Evolutionary conservation across 495 filamentous ascomycete genomes (phyloP), one percentile per base, ranked within the genome.

Genomic region (Neurospora sublineolata): DNA sequence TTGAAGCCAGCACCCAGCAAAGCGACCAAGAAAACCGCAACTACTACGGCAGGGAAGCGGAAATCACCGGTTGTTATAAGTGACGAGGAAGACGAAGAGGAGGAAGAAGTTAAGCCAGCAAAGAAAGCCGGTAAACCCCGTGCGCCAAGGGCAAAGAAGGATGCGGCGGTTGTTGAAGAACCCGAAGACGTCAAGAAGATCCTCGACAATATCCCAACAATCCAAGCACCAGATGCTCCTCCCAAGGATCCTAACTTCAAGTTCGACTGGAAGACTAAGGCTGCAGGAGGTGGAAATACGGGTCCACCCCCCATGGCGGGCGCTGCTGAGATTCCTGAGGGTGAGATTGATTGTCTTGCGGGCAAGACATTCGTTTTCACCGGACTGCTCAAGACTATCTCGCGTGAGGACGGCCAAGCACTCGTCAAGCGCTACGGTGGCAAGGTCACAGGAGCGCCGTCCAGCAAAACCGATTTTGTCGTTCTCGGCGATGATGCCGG

Each of bases 311-410:
- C 86, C 38, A 86, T 85, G 64, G 84, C 88, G 41, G 90, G 87
- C 30, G 83, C 86, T 16, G 87, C 84, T 70, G 92, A 94, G n/a
- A 81, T 95, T 69, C 95, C 95, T 12, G 85, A 86, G 37, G 95
- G 95, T 9, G 90, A 88, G 69, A 92, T 95, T 18, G 94, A 97
- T 75, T 99, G 95, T 78, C 86, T 99, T 68, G 89, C 92, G 58
- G 96, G 95, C n/a, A 83, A 98, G 72, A 89, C 89, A 0, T 99
- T 99, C 76, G 95, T 99, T n/a, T 99, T 99, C 73, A 98, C 95
- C 16, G 95, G 95, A 30, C 82, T 97, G 23, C 84, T 97, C 38
- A 86, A 92, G 42, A 89, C 86, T 0, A 83, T 97, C 67, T 90
- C 89, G 36, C 89, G 95, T 69, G 91, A 94, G n/a, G 93, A 96